Evolutionary conservation across 2,329 filamentous ascomycete genomes (phyloP).

Genomic region (Cladobotryum protrusum): DNA sequence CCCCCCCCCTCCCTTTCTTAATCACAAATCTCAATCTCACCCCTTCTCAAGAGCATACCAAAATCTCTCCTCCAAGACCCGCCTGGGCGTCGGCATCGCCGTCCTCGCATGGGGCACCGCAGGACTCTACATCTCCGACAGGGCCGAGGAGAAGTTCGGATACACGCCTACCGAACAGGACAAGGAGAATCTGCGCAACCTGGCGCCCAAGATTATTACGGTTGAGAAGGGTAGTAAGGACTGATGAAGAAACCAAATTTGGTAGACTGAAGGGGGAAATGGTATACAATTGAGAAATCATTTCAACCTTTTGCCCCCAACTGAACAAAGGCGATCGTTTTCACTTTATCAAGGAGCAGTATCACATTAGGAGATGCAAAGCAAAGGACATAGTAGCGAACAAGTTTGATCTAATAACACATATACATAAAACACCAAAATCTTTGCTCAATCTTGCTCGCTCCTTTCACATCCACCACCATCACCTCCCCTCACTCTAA

Average conservation of each 20-base stretch:
- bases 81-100: slow-evolving; percentile 64
- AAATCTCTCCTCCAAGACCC: slow-evolving; percentile 63
- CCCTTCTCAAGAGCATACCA: slow-evolving; percentile 54
- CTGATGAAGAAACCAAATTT: not conserved
- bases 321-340: too few relatives aligned
- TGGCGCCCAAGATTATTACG: slow-evolving; percentile 55
- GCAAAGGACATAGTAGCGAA: too few relatives aligned
- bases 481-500: too few relatives aligned
- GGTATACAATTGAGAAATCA: too few relatives aligned
- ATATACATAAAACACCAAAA: too few relatives aligned
- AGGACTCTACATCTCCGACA: slow-evolving; percentile 68
- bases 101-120: slow-evolving; percentile 69
- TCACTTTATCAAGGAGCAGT: too few relatives aligned
- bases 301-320: too few relatives aligned
- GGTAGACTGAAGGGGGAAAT: too few relatives aligned
- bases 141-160: slow-evolving; percentile 66
- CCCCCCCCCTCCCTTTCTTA: not conserved
- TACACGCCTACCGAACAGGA: slow-evolving; percentile 69
- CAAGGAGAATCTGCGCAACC: slow-evolving; percentile 56
- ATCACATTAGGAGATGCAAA: too few relatives aligned
- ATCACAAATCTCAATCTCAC: not conserved
- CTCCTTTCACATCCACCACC: too few relatives aligned
- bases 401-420: too few relatives aligned
- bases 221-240: slow-evolving; percentile 39
- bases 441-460: too few relatives aligned